Percentiles rank a stretch among this genome's conserved stretches.
These are phyloP conservation scores for Quercus mongolica DNA, from an alignment of 306 rosid species.

Conservation along the genomic window DNA sequence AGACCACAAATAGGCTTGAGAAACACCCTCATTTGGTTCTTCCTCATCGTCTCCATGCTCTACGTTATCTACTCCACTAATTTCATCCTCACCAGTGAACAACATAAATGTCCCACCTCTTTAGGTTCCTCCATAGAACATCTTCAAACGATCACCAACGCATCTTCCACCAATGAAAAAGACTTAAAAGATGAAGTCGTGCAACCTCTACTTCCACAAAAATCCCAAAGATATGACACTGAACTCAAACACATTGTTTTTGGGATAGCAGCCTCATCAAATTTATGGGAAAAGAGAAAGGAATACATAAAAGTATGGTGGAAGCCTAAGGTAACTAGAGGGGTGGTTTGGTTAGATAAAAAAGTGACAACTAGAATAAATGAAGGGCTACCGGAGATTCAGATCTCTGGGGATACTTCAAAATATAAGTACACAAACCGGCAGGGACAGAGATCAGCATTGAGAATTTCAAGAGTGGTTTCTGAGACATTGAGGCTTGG, in stretches of 20 bases:
- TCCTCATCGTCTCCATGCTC: conserved; percentile 37
- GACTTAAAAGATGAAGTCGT: neutral
- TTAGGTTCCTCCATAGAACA: conserved; percentile 20
- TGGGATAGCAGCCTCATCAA: conserved; percentile 83
- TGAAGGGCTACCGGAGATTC: conserved; percentile 65
- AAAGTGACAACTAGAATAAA: conserved; percentile 20
- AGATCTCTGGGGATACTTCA: conserved; percentile 58
- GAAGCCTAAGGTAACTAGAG: conserved; percentile 76
- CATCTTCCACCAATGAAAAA: conserved; percentile 17
- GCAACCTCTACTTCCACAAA: conserved; percentile 20
- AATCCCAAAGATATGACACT: conserved; percentile 33
- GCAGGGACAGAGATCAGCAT: conserved; percentile 77
- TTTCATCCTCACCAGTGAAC: conserved; percentile 41
- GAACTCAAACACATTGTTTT: conserved; percentile 69
- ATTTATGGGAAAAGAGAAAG: conserved; percentile 60
- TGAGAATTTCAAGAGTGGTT: conserved; percentile 80
- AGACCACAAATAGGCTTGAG: conserved; percentile 26
- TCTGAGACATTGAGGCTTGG: conserved; percentile 84
- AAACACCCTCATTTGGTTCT: conserved; percentile 48
- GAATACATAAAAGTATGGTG: conserved; percentile 88
- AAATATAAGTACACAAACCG: conserved; percentile 55
- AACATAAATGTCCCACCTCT: conserved; percentile 35
- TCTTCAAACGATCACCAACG: conserved; percentile 28
- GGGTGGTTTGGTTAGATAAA: conserved; percentile 80
- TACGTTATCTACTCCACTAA: conserved; percentile 62